Evolutionary conservation across 164 flowering plant genomes (phyloP).

Genomic region (Litsea cubeba): DNA sequence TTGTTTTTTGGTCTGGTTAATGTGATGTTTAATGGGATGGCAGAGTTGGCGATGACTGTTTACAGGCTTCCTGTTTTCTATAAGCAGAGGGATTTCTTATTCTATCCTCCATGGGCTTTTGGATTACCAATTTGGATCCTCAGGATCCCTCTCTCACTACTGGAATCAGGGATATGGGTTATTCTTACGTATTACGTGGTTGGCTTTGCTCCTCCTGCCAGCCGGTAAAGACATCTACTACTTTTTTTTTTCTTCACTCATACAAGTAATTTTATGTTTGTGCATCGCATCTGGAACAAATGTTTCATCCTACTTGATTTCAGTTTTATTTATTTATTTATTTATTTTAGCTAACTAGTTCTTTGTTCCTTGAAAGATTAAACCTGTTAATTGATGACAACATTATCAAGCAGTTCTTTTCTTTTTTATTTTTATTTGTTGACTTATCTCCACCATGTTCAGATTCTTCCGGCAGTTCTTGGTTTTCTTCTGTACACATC

Average conservation of each 20-base stretch:
- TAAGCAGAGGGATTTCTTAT: conserved; percentile 54
- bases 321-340: not conserved
- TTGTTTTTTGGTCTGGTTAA: conserved; percentile 50
- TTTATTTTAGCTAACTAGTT: not conserved
- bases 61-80: conserved; percentile 57
- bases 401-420: conserved; percentile 1
- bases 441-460: conserved; percentile 6
- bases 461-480: conserved; percentile 50
- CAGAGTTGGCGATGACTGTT: conserved; percentile 57
- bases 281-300: not conserved
- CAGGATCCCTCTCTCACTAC: conserved; percentile 45
- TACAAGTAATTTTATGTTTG: not conserved
- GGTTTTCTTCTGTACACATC: conserved; percentile 40
- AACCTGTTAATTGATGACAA: not conserved
- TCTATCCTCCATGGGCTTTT: conserved; percentile 67
- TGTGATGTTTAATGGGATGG: conserved; percentile 64
- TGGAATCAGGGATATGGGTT: conserved; percentile 55
- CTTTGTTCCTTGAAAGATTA: too few species aligned
- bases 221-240: conserved; percentile 25
- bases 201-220: conserved; percentile 50
- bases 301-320: not conserved
- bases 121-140: conserved; percentile 56
- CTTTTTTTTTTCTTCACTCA: not conserved
- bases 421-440: conserved; percentile 1
- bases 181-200: conserved; percentile 47